Evolutionary conservation across 345 rosid genomes (phyloP).

Genomic region (Arabidopsis thaliana): TAIR10.1 NC_003076.8:17700501-17701000

Average conservation of each 20-base stretch:
- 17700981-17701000: conserved; percentile 87
- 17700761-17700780: conserved; percentile 70
- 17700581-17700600: conserved; percentile 6
- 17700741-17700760: conserved; percentile 60
- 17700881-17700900: conserved; percentile 61
- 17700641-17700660: neutral
- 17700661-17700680: conserved; percentile 16
- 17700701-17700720: neutral
- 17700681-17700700: conserved; percentile 5
- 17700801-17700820: conserved; percentile 76
- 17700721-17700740: neutral
- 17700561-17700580: conserved; percentile 76
- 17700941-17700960: conserved; percentile 79
- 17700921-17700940: conserved; percentile 54
- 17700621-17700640: neutral
- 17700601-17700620: neutral
- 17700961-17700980: conserved; percentile 81
- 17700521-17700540: conserved; percentile 74
- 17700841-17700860: conserved; percentile 79
- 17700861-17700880: conserved; percentile 55
- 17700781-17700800: conserved; percentile 85
- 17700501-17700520: conserved; percentile 97
- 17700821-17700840: conserved; percentile 86
- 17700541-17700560: conserved; percentile 90
- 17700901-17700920: conserved; percentile 91